Base-by-base conservation (phyloP, 139 green algal genomes). In the Chlorella vulgaris region DNA sequence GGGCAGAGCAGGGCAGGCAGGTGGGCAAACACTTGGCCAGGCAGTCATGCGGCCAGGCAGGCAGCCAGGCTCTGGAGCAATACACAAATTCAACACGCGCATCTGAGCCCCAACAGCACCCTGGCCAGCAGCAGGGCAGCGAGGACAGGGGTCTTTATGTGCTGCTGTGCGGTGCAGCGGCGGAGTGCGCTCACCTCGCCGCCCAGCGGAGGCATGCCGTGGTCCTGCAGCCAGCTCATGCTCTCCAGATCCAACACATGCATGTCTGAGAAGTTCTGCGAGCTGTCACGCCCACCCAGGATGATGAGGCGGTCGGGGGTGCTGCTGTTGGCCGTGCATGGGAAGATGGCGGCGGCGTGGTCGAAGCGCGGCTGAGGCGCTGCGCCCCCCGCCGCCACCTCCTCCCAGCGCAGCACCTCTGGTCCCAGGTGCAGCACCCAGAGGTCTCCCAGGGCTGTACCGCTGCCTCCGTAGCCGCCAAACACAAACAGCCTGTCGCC, bases 261-360 rank as follows among this genome's bases (percentile, higher is more conserved):
- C 69, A 69, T 87, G 85, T 97, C 94, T 21, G 90, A 86, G 81
- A 93, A 94, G 81, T 92, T 91, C 62, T 88, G 83, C 21, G 68
- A 83, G 76, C 93, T 89, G 84, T 98, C 94, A 4, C 92, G 83
- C 36, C 94, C 94, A 58, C 94, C 94, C 84, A 94, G 91, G 43
- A 98, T 90, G 33, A 96, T 60, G 26, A 96, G 88, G 78, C 93
- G 93, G 84, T 94, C 89, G 71, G 86, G 92, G 10, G 88, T 87
- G n/a, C 66, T 75, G 78, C 83, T 92, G 88, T 95, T 93, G 74
- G 89, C 83, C 8, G 81, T 87, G 28, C 91, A 80, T n/a, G 92
- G 89, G 68, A 88, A 74, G 50, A 91, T 89, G 73, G 90, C 91
- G 39, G 84, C 84, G 24, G 62, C 87, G 84, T 96, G 92, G 87